phyloP scores from a whole-genome alignment of 495 filamentous ascomycete genomes.

The Penicillium taxi region DNA sequence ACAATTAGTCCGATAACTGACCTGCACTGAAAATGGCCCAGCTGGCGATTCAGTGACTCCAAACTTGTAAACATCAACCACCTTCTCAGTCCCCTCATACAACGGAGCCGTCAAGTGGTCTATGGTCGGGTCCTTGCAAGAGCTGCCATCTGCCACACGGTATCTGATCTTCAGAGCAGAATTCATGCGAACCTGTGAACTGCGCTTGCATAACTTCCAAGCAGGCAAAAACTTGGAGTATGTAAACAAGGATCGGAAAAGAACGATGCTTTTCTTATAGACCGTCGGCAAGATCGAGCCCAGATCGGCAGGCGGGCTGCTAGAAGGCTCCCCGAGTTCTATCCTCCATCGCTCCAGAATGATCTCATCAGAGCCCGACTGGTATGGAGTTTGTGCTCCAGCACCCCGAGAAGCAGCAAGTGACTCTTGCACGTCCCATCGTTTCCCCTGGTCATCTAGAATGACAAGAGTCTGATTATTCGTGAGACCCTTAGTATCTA shows the following conservation, averaged over 20 bases:
- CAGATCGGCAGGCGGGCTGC: conserved; percentile 51
- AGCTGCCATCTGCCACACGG: conserved; percentile 58
- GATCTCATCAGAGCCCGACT: conserved; percentile 50
- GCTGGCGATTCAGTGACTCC: conserved; percentile 76
- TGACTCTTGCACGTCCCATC: conserved; percentile 86
- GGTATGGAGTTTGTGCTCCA: conserved; percentile 19
- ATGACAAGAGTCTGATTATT: conserved; percentile 81
- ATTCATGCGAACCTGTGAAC: conserved; percentile 56
- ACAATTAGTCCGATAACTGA: conserved; percentile 78
- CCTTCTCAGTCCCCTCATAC: conserved; percentile 54
- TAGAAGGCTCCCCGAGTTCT: conserved; percentile 58
- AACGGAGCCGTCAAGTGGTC: conserved; percentile 69
- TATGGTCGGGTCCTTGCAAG: conserved; percentile 28
- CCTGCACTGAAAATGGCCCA: conserved; percentile 71
- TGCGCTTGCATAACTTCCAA: conserved; percentile 73
- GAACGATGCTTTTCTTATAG: conserved; percentile 91
- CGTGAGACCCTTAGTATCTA: conserved; percentile 73
- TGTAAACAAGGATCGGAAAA: conserved; percentile 88
- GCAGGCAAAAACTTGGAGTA: conserved; percentile 76
- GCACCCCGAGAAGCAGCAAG: conserved; percentile 52
- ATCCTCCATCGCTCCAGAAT: conserved; percentile 87
- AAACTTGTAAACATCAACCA: conserved; percentile 70
- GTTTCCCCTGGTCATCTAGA: conserved; percentile 78
- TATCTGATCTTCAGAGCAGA: conserved; percentile 66
- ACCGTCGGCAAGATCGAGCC: conserved; percentile 69